Evolutionary conservation across 192 early-diverging fungal genomes (phyloP).

Genomic region (Funneliformis mosseae): DNA sequence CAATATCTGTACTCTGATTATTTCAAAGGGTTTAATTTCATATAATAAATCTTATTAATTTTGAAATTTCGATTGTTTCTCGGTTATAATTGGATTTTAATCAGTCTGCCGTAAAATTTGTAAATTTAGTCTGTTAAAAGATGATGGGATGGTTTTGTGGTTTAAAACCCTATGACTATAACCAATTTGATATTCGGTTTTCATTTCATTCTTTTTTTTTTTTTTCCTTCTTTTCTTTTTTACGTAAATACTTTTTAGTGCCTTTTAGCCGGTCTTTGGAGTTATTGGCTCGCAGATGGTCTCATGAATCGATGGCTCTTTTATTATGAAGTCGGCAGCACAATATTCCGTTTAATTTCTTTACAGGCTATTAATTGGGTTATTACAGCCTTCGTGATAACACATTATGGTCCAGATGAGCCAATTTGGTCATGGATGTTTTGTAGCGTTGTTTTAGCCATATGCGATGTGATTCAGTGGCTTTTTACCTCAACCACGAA

Average conservation of each 20-base stretch:
- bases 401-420: slow-evolving; percentile 55
- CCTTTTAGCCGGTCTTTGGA: slow-evolving; percentile 58
- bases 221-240: background rate
- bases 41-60: background rate
- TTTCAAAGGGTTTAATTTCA: background rate
- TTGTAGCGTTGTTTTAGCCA: slow-evolving; percentile 47
- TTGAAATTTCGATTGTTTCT: background rate
- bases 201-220: background rate
- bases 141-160: background rate
- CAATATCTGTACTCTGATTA: background rate
- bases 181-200: background rate
- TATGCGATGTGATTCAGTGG: slow-evolving; percentile 49
- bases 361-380: slow-evolving; percentile 58
- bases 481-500: slow-evolving; percentile 35
- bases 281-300: slow-evolving; percentile 55
- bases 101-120: background rate
- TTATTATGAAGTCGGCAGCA: slow-evolving; percentile 55
- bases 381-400: slow-evolving; percentile 49
- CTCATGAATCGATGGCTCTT: slow-evolving; percentile 61
- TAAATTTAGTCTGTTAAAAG: background rate
- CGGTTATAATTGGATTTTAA: background rate
- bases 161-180: background rate
- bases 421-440: slow-evolving; percentile 63
- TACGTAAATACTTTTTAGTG: slow-evolving; percentile 48
- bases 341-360: slow-evolving; percentile 54